Base-by-base conservation (phyloP, 2,329 filamentous ascomycete species). In the Aspergillus latus region DNA sequence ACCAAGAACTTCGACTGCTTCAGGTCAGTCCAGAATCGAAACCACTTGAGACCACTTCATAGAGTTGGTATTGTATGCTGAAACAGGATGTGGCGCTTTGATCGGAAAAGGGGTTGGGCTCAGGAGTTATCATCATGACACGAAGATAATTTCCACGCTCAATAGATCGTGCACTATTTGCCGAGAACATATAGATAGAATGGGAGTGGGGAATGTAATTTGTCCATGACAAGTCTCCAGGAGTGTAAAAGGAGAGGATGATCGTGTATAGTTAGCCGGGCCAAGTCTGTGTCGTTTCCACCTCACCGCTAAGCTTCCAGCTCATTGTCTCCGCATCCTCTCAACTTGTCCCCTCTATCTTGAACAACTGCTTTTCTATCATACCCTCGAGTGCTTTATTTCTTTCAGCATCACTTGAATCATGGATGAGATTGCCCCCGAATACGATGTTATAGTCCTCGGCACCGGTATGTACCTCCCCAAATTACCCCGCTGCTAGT, bases 361-460 rank as follows among this genome's bases (percentile, higher is more conserved):
- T 54, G 50, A 44, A 52, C 59, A 48, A 39, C 53, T 37, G 46
- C 45, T 42, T 36, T 36, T 54, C 16, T 32, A 34, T 34, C 44
- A 32, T 52, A 28, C 32, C 44, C 16, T 36, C 39, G 15, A 26
- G 32, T 29, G 9, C 34, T 37, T 15, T 45, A 37, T 47, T 29
- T 36, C 21, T 56, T 40, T 29, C 47, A 51, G 37, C 15, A 49
- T 53, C 45, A 62, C 58, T 40, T 52, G 46, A 78, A 84, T 62
- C 79, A 97, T 97, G 94, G 94, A 97, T 74, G 94, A 97, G 79
- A 96, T 99, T 74, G 91, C 92, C 67, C 90, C 91, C 74, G 92
- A 97, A 79, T 99, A 99, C 84, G 94, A 99, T 84, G 90, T 97
- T 77, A 87, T 99, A 74, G 94, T 99, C 75, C 86, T 99, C 75